Evolutionary conservation across 2,329 filamentous ascomycete genomes (phyloP), one percentile per base, ranked within the genome.

Genomic region (Pseudogymnoascus sp.): DNA sequence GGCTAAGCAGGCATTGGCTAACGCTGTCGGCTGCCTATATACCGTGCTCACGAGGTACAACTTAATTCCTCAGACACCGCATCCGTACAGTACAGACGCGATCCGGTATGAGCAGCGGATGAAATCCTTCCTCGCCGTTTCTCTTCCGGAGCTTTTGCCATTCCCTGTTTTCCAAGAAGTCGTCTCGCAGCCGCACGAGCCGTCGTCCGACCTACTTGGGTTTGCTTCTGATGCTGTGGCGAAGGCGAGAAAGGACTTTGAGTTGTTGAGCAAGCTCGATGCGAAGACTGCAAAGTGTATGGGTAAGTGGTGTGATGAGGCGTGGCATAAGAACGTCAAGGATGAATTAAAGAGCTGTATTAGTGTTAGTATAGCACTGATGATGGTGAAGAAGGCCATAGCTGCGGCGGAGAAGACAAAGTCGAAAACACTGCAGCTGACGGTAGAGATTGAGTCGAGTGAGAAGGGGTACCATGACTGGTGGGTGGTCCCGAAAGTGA

Each of bases 281-380:
- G 77, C 79, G 11, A 71, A 77, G 63, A 82, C 83, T 36, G 79
- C 82, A 1, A 87, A 86, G 66, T 81, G 80, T 9, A 77, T 80
- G 31, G 80, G 82, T 9, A 82, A 80, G 50, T 61, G 59, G 59
- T 61, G 59, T 61, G 81, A 88, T 68, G 82, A 82, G 10, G 81
- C 84, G 63, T 92, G 88, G 87, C 72, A 81, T 17, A 77, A 76
- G 21, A 79, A 83, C 21, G 78, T 83, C 10, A 87, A 85, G 72
- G 80, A 83, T 65, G 82, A 81, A 9, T 78, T 89, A 69, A 86
- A 85, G 70, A 84, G 88, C n/a, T 88, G 86, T 68, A 91, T 93
- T 65, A 85, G 85, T 8, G 80, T 87, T 0, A 85, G 84, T 5
- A 82, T 92, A 66, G 84, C 86, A 0, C 81, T 90, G 47, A 80